Base-by-base conservation (phyloP, 192 early-diverging fungal genomes). In the Rhizoclosmatium sp. region DNA sequence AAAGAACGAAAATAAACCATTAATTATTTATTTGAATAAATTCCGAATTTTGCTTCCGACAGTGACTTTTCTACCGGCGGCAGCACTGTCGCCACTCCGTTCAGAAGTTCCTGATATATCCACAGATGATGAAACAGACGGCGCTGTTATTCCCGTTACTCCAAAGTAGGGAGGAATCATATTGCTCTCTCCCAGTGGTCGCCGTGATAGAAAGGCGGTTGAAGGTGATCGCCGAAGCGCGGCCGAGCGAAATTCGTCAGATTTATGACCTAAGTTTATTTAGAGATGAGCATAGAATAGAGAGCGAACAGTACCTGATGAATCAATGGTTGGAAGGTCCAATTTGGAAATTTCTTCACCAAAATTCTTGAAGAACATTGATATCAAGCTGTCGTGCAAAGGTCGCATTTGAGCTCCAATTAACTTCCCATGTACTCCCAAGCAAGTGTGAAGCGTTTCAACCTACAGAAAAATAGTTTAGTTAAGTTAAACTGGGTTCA, bases 401-500 rank as follows among this genome's bases (percentile, higher is more conserved):
- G 93, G 93, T 59, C 91, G 69, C 92, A 94, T 92, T 51, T 92
- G 84, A 1, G 49, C 5, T n/a, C 89, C 83, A 4, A 93, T 91
- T 21, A 94, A 75, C 21, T 76, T 69, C 14, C 87, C 88, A 75
- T 94, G 93, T 39, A 93, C 61, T 23, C 78, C 72, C 59, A 94
- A 76, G 70, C 91, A 93, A 58, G 85, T 59, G 56, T 88, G 85
- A 39, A 93, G 80, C 47, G 92, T 85, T 66, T 87, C 80, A 14
- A 89, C 89, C 90, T 92, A 21, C 4, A 69, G 21, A 31, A 44
- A 59, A 5, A 41, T 69, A 59, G 16, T 47, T 21, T 9, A 7
- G 68, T 21, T 9, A 69, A 45, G 31, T 14, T 19, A 48, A 48
- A 65, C 9, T 21, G 21, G 41, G 5, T 21, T 16, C 19, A 47